Base-by-base conservation (phyloP, 78 protist genomes). In the Kipferlia bialata region DNA sequence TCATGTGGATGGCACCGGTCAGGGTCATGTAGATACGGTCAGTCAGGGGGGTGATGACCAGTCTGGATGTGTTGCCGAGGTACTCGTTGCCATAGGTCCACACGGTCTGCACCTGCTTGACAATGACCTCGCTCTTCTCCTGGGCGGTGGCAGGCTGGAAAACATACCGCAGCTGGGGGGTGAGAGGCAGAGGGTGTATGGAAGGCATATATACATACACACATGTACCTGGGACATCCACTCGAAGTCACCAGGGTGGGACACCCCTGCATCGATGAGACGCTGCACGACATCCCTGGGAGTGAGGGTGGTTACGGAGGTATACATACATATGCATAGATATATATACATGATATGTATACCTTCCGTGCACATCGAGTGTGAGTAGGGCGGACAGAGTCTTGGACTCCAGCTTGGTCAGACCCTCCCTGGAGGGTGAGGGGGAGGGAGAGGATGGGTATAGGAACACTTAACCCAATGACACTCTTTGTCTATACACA, bases 41-140 rank as follows among this genome's bases (percentile, higher is more conserved):
- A 10, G 92, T 88, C 17, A 88, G 86, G 28, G 87, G 89, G n/a
- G 92, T 88, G 36, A 83, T 70, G 44, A 89, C 93, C 18, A 89
- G 80, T 12, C 90, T 60, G 31, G 70, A 31, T 16, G 90, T 73
- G 69, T 81, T 82, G 48, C 95, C 95, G 24, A 87, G 82, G 81
- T 90, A 90, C 64, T 90, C 95, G 85, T 86, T 85, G 38, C 88
- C 82, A 63, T 87, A 87, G 29, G 16, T 20, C 29, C 69, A 66
- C 28, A 0, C 17, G 24, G 85, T 58, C 51, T 73, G 79, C 34
- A 82, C 67, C 81, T 71, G 73, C 28, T 32, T 32, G 48, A 80
- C 41, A 44, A 38, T 26, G 56, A 3, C 24, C 48, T 80, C 77
- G 5, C 57, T 7, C 82, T 82, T 72, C 45, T 39, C 20, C 6